Conservation (phyloP, 306 rosid species). For the Cyclanthera cordifolia region DNA sequence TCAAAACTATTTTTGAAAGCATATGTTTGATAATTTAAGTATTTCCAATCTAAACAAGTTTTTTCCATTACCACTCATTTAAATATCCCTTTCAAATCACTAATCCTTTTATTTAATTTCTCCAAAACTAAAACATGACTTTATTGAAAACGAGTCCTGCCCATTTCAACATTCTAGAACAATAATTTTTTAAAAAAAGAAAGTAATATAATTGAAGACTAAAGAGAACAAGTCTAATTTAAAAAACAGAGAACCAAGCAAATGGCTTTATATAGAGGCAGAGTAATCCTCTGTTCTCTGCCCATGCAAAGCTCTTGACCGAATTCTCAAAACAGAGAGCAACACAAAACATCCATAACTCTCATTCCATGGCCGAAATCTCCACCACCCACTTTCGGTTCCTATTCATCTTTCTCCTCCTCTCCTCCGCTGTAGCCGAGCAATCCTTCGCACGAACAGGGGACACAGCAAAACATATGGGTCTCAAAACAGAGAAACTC, state of each 20-base stretch:
- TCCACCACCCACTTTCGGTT: constrained; percentile 1
- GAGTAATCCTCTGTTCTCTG: too few species aligned
- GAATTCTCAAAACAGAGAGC: not conserved
- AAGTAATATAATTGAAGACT: not conserved
- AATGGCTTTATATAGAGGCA: not conserved
- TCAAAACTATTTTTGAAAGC: too few species aligned
- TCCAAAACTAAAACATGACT: too few species aligned
- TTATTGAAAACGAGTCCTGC: not conserved
- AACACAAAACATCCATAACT: not conserved
- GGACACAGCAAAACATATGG: constrained; percentile 18
- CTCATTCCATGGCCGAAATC: constrained; percentile 17
- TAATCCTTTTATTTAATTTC: too few species aligned
- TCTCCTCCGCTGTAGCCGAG: not conserved
- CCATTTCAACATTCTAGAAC: not conserved
- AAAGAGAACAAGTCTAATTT: not conserved
- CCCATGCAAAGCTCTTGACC: too few species aligned
- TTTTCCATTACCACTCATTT: too few species aligned
- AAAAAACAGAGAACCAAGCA: not conserved
- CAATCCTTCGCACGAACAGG: constrained; percentile 15
- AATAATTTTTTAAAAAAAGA: not conserved
- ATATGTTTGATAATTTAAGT: too few species aligned
- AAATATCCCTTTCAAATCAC: too few species aligned
- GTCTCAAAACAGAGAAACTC: constrained; percentile 28
- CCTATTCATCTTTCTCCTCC: constrained; percentile 18
- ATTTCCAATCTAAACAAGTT: too few species aligned